Base-by-base conservation (phyloP, 1,139 yeast species). In the Blastobotrys capitulatus region DNA sequence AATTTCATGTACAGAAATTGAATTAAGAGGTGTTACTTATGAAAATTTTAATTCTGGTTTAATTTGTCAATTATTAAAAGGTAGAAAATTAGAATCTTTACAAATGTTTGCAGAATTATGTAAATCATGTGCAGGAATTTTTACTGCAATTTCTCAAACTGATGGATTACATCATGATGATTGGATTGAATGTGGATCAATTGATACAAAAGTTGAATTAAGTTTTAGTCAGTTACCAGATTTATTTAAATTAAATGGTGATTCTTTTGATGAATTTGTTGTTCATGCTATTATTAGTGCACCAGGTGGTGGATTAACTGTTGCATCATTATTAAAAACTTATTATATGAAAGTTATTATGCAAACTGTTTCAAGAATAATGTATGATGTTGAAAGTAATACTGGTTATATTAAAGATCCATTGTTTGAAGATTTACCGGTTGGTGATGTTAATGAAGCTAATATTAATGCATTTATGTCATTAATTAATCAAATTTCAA, bases 1-100 rank as follows among this genome's bases (percentile, higher is more conserved):
- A 0, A 77, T 86, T 27, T 78, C 79, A 51, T 77, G 86, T 0
- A 63, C 77, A 13, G 96, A 87, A 60, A 81, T 86, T 12, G 71
- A 85, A 0, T 65, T 84, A 20, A 73, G 96, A 52, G 94, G 94
- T 0, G 62, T 67, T 2, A 54, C 69, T 3, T 65, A 76, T 9
- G 57, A 67, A 2, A 55, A 60, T 13, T 54, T 62, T 39, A 65
- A 66, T 1, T 16, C 34, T 8, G 70, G 73, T 0, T 58, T 82
- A 18, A 63, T 86, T 0, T 67, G 81, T 2, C 72, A 73, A 44
- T 88, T 84, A 56, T 60, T 87, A 2, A 77, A 88, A 0, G 75
- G 79, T 52, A 84, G 83, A 52, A 62, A 77, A 0, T 62, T 85
- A 38, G 46, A 46, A 15, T 42, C 52, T 13, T 66, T 87, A 57